Conservation (phyloP, 2,329 filamentous ascomycete genomes). For the Alternaria novae-zelandiae region DNA sequence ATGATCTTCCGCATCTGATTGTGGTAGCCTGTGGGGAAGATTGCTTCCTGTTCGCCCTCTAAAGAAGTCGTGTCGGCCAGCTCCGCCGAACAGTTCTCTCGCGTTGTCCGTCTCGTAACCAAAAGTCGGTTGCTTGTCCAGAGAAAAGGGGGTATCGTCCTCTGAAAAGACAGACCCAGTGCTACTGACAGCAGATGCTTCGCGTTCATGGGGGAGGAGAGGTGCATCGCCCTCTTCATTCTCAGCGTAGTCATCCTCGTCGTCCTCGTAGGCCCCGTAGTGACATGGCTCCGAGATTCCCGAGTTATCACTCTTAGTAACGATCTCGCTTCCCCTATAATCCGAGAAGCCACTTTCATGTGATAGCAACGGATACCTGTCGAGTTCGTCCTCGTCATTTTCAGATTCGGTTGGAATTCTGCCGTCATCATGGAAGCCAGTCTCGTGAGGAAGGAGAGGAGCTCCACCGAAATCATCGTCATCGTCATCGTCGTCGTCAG, state of each 20-base stretch:
- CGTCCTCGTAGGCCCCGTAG: constrained; percentile 9
- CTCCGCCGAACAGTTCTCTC: constrained; percentile 14
- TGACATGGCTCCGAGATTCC: constrained; percentile 17
- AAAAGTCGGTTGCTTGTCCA: constrained; percentile 14
- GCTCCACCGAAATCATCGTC: constrained; percentile 11
- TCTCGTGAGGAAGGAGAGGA: constrained; percentile 33
- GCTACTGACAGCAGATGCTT: constrained; percentile 13
- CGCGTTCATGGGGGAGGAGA: constrained; percentile 33
- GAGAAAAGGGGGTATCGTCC: constrained; percentile 11
- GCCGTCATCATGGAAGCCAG: constrained; percentile 10
- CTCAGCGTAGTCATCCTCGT: background rate
- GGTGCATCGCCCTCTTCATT: constrained; percentile 19
- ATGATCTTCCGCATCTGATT: constrained; percentile 37
- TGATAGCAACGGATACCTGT: constrained; percentile 42
- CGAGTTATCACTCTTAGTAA: constrained; percentile 22
- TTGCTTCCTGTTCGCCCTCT: constrained; percentile 27
- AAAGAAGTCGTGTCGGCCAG: constrained; percentile 21
- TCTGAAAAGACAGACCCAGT: constrained; percentile 23
- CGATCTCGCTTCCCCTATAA: constrained; percentile 16
- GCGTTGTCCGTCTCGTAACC: constrained; percentile 16
- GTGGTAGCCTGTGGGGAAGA: constrained; percentile 36
- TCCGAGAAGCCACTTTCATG: constrained; percentile 43
- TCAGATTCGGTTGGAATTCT: constrained; percentile 13
- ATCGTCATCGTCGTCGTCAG: constrained; percentile 1
- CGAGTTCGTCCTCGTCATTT: constrained; percentile 28